Percentiles rank a stretch among this genome's conserved stretches.
Conservation (phyloP, 495 filamentous ascomycete genomes). For the Rhizodiscina lignyota region DNA sequence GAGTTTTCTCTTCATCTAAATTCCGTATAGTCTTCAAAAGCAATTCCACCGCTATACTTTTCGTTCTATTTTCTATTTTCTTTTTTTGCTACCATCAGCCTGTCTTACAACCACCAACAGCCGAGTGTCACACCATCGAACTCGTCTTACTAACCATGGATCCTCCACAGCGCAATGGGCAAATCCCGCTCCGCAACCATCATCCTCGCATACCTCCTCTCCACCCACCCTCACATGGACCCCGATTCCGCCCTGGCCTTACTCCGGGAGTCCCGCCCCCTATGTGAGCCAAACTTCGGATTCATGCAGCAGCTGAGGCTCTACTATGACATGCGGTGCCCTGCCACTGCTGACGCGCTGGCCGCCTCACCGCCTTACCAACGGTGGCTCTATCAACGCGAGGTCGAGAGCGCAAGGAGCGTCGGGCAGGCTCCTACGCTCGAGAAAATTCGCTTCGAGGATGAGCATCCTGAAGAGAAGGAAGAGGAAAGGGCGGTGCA, state of each 20-base stretch:
- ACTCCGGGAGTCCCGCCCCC: slow-evolving; percentile 46
- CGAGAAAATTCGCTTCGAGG: slow-evolving; percentile 65
- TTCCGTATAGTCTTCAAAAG: too few species aligned
- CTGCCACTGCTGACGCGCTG: slow-evolving; percentile 47
- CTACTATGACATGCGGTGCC: slow-evolving; percentile 69
- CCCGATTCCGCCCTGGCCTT: slow-evolving; percentile 42
- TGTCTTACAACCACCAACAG: too few species aligned
- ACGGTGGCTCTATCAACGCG: slow-evolving; percentile 70
- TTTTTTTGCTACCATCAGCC: too few species aligned
- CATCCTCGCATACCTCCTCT: slow-evolving; percentile 72
- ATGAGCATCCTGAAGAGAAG: slow-evolving; percentile 54
- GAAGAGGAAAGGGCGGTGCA: slow-evolving; percentile 4
- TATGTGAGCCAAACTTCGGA: slow-evolving; percentile 72
- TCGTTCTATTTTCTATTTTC: too few species aligned
- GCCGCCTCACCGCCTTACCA: slow-evolving; percentile 74
- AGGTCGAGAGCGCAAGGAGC: slow-evolving; percentile 56
- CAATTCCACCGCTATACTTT: too few species aligned
- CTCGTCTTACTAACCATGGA: too few species aligned
- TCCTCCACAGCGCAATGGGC: slow-evolving; percentile 65
- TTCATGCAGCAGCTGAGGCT: slow-evolving; percentile 78
- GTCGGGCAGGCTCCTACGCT: slow-evolving; percentile 48
- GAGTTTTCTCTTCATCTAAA: too few species aligned
- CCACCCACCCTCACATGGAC: slow-evolving; percentile 37
- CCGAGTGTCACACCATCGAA: too few species aligned
- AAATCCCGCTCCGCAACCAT: slow-evolving; percentile 81